Evolutionary conservation across 2,329 filamentous ascomycete species (phyloP).

Genomic region (Fusarium drepaniforme): DNA sequence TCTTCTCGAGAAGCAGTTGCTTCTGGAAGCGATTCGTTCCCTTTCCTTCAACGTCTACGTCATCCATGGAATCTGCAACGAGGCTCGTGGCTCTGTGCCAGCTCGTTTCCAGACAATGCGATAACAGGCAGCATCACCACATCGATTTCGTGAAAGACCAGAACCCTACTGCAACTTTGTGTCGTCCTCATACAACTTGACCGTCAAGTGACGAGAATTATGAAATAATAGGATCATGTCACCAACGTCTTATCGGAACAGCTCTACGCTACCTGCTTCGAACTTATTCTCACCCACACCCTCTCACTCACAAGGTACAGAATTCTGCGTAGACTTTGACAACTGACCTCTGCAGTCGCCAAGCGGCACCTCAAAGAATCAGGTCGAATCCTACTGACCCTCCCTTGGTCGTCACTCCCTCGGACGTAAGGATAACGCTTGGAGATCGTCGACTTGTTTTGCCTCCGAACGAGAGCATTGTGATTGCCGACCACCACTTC

Average conservation of each 20-base stretch:
- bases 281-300: neutral
- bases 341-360: neutral
- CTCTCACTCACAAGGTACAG: neutral
- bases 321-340: neutral
- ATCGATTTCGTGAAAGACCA: neutral
- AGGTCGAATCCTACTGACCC: neutral
- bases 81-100: neutral
- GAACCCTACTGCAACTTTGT: neutral
- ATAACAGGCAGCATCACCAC: neutral
- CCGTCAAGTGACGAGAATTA: conserved; percentile 14
- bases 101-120: neutral
- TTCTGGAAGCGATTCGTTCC: rapidly evolving
- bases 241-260: neutral
- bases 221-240: neutral
- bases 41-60: neutral
- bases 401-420: neutral
- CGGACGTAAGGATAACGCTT: neutral
- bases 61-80: neutral
- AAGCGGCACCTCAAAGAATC: neutral
- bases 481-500: neutral
- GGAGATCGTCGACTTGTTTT: neutral
- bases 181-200: neutral
- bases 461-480: neutral
- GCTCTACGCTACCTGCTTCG: neutral
- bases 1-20: neutral